Evolutionary conservation across 2,329 filamentous ascomycete species (phyloP), one percentile per base, ranked within the genome.

Genomic region (Huntiella moniliformis): DNA sequence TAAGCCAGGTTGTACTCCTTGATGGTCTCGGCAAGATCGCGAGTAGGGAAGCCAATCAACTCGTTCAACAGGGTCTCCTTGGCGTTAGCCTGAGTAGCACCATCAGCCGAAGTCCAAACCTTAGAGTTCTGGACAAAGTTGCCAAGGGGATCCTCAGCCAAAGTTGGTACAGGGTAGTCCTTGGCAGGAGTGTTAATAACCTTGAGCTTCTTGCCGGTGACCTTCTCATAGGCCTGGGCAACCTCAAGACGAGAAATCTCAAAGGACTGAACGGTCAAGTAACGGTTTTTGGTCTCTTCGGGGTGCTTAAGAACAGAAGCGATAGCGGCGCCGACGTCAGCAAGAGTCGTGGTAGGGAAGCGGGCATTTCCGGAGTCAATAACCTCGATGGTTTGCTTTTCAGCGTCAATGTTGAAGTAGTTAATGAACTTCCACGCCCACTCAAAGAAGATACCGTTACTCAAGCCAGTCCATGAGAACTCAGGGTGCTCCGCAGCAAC

Each of bases 201-300:
- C 0, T 52, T 78, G 2, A 52, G 40, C 53, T 68, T 67, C 16
- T 57, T 54, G 0, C 65, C 66, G 2, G 66, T 67, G 2, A 60
- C 57, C 46, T 67, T 61, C 58, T 77, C 69, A 1, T 70, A 62
- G 1, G 63, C 56, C 0, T 56, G 62, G 1, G 71, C 50, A 0
- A 71, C 48, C 49, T 60, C 56, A 45, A 63, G 65, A 55, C 73
- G 71, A 0, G 66, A 64, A 11, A 64, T 56, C 4, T 60, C 56
- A 7, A 63, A 56, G 18, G 66, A 63, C 5, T 67, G 55, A n/a
- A 72, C 56, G 48, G 61, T 63, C 2, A 77, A 60, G 2, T 55
- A 47, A 3, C 63, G 60, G 54, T 78, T 75, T 55, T 64, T 65
- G 0, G 73, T 76, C 54, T 70, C 65, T 2, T 67, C 63, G 0